Evolutionary conservation across 108 stramenopile species (phyloP), one percentile per base, ranked within the genome.

Genomic region (Cylindrotheca closterium): DNA sequence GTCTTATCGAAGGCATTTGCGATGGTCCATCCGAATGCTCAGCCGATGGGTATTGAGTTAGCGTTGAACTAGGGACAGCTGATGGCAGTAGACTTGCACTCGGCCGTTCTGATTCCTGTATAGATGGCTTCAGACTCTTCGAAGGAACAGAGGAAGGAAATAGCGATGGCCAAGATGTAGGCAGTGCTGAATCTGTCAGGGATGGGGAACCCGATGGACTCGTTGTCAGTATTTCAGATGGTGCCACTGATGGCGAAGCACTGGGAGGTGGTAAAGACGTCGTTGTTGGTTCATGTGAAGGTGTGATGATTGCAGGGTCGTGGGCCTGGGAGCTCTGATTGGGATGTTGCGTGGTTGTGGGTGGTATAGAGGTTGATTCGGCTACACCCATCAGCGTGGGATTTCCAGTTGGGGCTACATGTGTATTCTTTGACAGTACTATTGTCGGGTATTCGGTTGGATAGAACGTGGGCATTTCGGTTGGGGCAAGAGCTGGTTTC

Each of bases 191-290:
- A 0, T 65, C 65, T 0, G 5, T n/a, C 3, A 30, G 0, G 0
- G 73, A 67, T 22, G 66, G 59, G 1, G 49, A 27, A n/a, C 2
- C 18, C 30, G 72, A 52, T 0, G 63, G 55, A 21, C 1, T 7
- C 21, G 1, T 0, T 1, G 71, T 51, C 19, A 54, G 70, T 18
- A 23, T 4, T 10, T 63, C n/a, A 26, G 71, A 65, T 4, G 63
- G 0, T 7, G 32, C 37, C 15, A 26, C 7, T 18, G 63, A 46
- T 0, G 55, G 42, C 0, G 46, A 52, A 17, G 48, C 12, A 18
- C 28, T 34, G 0, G 48, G 56, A n/a, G 19, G 26, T 7, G 22
- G 25, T 31, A 47, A 30, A 7, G 5, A 3, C 4, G 67, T 50
- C 0, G 67, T 56, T 8, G 4, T 29, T 5, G 27, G 22, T 47